Evolutionary conservation across 129 eudicot species (phyloP), one percentile per base, ranked within the genome.

Genomic region (Arctium minus): DNA sequence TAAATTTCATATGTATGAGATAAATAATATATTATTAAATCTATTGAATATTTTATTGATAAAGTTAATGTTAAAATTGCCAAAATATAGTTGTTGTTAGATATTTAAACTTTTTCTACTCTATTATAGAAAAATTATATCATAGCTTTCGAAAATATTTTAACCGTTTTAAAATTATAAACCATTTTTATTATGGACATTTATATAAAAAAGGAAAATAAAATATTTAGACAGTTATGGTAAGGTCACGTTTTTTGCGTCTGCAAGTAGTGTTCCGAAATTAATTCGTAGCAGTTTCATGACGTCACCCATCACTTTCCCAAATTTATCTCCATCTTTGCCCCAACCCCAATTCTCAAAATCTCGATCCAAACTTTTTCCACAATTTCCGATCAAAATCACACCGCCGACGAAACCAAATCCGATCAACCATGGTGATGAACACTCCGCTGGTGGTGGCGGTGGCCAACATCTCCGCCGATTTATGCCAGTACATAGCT

Each of bases 401-500:
- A 39, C 38, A 39, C 67, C 2, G 40, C 38, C 78, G 32, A 62
- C 79, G 37, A 68, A 40, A 32, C 7, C n/a, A 68, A 2, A 9
- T 33, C 83, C 81, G 77, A 72, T 77, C 72, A 11, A 39, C 70
- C 83, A 85, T 95, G 98, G 98, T 95, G 90, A 84, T 92, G 86
- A 95, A 90, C 89, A 88, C 94, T 76, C 89, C 87, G 10, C 74
- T 91, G 53, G 85, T 92, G 79, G 91, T 85, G 22, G 79, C 82
- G 50, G 98, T 95, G 68, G 98, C 97, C 6, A 88, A 86, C 39
- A 82, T 90, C 27, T 95, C 98, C 37, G 98, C 97, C 4, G 84
- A 90, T 39, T 40, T 87, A 13, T 92, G 97, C 77, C 98, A 95
- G 81, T 95, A 91, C 97, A 87, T 95, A 53, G 98, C 98, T 6